Base-by-base conservation (phyloP, 495 filamentous ascomycete species). In the Hypoxylon perforatum region DNA sequence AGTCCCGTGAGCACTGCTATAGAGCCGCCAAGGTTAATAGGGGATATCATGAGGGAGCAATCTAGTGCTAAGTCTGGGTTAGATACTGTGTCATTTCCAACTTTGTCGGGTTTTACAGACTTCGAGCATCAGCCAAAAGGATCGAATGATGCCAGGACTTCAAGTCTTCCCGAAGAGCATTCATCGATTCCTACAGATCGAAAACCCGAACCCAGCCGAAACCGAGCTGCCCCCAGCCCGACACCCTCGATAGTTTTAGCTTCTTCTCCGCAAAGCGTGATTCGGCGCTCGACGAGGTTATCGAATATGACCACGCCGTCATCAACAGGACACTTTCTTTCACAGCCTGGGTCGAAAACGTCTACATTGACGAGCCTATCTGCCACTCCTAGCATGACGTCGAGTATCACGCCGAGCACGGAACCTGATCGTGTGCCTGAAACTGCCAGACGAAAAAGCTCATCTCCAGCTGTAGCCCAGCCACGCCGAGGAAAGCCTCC, bases 351-450 rank as follows among this genome's bases (percentile, higher is more conserved):
- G 2, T 66, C 70, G 5, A 25, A 52, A 7, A 69, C 72, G 8
- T 80, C 78, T 4, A 68, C 67, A 18, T 59, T 80, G 7, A 75
- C 77, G 44, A 69, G 67, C 21, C 38, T 81, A 6, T 73, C 72
- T 18, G 64, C 74, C 9, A 81, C 80, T 0, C 80, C 79, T 1
- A 49, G 42, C 4, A 36, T 79, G 11, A 58, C 76, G 0, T 73
- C 77, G 1, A 72, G 68, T 30, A 63, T 65, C 12, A 72, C 72
- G 5, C 67, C 72, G 6, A 70, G 19, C 11, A 75, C 71, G 6
- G 69, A 69, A 6, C 56, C 61, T 7, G 67, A 61, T 17, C 14
- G 25, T 44, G 39, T 25, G 7, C 9, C 46, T 18, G 39, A 61
- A 67, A 39, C 21, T 1, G 30, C 51, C 35, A 33, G 44, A 57